Evolutionary conservation across 306 rosid genomes (phyloP).

Genomic region (Albizia julibrissin): DNA sequence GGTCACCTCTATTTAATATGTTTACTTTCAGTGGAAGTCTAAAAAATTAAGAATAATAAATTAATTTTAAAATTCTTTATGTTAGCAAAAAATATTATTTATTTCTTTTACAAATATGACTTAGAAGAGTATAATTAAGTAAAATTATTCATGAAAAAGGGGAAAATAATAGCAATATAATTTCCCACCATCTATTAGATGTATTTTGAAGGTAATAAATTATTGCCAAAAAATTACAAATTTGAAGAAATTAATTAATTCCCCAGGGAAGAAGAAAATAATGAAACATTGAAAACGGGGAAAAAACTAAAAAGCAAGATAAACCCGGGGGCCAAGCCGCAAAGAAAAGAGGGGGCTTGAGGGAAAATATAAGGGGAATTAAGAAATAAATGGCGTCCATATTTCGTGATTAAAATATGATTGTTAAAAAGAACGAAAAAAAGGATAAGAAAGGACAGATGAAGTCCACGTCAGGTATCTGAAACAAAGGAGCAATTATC

Average conservation of each 20-base stretch:
- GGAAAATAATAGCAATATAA: not conserved
- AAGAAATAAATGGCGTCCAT: not conserved
- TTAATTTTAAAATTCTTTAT: no score
- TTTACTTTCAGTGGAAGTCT: no score
- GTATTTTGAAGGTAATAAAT: not conserved
- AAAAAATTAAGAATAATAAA: no score
- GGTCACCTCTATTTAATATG: no score
- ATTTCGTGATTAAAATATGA: not conserved
- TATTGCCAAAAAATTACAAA: no score
- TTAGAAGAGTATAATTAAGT: not conserved
- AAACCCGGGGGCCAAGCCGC: conserved; percentile 11
- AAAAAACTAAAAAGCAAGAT: not conserved
- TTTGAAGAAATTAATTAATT: not conserved
- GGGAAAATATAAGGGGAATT: not conserved
- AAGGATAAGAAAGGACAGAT: conserved; percentile 20
- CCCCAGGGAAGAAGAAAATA: not conserved
- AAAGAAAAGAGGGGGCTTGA: not conserved
- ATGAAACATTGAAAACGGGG: not conserved
- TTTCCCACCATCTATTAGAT: not conserved
- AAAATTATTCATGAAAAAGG: not conserved
- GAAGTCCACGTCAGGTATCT: conserved; percentile 38
- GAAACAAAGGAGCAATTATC: not conserved
- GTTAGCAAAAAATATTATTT: no score
- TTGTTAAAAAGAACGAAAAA: not conserved
- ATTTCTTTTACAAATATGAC: no score